These are phyloP conservation scores for Gymnopus androsaceus DNA, from an alignment of 1,284 basidiomycete species.

Conservation along the genomic window DNA sequence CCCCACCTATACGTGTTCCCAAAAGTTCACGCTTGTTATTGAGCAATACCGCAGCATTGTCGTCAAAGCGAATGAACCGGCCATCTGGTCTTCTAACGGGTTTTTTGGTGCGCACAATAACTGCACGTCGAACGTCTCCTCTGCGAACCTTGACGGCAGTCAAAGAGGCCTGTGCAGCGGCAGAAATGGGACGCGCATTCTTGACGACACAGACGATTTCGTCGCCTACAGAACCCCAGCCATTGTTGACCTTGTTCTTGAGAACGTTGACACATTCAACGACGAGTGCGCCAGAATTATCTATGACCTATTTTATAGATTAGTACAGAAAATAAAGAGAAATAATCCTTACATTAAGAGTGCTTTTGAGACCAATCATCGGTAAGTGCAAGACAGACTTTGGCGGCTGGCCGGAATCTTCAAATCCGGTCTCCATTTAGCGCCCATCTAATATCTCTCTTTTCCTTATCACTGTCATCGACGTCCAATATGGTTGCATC, in stretches of 20 bases:
- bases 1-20: constrained; percentile 92
- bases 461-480: constrained; percentile 4
- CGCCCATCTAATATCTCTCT: constrained; percentile 3
- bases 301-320: constrained; percentile 72
- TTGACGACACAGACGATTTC: constrained; percentile 98
- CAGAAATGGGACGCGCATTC: constrained; percentile 82
- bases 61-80: constrained; percentile 88
- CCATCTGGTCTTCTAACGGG: constrained; percentile 85
- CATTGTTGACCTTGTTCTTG: constrained; percentile 92
- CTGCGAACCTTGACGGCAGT: constrained; percentile 83
- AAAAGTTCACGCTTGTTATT: constrained; percentile 98
- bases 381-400: not conserved
- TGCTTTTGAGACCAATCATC: constrained; percentile 94
- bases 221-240: constrained; percentile 85
- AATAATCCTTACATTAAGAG: constrained; percentile 66
- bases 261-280: constrained; percentile 97
- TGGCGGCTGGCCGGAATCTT: no score
- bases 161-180: constrained; percentile 59
- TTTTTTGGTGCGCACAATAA: constrained; percentile 92
- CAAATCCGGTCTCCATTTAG: not conserved
- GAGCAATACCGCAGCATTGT: constrained; percentile 94
- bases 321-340: not conserved
- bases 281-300: constrained; percentile 96
- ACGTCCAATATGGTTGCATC: constrained; percentile 56
- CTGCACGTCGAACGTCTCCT: constrained; percentile 92